Conservation (phyloP, 441 rosid genomes). For the Bocquillonia castaneifolia region DNA sequence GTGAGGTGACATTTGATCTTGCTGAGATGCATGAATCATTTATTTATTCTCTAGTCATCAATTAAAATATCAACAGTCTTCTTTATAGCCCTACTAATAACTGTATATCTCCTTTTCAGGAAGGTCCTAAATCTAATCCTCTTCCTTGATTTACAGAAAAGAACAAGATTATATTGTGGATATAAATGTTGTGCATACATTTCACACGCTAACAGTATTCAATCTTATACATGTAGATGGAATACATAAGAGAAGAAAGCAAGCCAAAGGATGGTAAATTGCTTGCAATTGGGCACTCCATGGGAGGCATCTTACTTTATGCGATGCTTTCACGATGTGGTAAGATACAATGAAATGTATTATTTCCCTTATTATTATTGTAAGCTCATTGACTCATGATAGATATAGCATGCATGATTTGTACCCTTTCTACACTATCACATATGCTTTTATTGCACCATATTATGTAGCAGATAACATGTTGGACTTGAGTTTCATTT, state of each 20-base stretch:
- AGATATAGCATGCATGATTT: background rate
- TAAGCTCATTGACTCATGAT: slow-evolving; percentile 1
- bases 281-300: slow-evolving; percentile 76
- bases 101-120: background rate
- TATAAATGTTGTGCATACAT: background rate
- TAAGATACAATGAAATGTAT: slow-evolving; percentile 29
- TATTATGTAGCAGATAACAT: background rate
- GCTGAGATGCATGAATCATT: slow-evolving; percentile 13
- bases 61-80: background rate
- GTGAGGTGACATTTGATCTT: slow-evolving; percentile 69
- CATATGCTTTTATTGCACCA: background rate
- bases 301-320: slow-evolving; percentile 97
- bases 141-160: background rate
- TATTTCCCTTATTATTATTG: background rate
- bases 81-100: background rate
- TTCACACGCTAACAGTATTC: slow-evolving; percentile 13
- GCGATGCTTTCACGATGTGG: slow-evolving; percentile 68
- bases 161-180: background rate
- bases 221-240: slow-evolving; percentile 49
- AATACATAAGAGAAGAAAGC: slow-evolving; percentile 58
- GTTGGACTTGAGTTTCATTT: background rate
- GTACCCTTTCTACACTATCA: background rate
- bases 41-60: background rate
- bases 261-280: slow-evolving; percentile 59
- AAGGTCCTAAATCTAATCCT: background rate